phyloP scores from a whole-genome alignment of 768 basidiomycete genomes.

The Leccinum arenicola region DNA sequence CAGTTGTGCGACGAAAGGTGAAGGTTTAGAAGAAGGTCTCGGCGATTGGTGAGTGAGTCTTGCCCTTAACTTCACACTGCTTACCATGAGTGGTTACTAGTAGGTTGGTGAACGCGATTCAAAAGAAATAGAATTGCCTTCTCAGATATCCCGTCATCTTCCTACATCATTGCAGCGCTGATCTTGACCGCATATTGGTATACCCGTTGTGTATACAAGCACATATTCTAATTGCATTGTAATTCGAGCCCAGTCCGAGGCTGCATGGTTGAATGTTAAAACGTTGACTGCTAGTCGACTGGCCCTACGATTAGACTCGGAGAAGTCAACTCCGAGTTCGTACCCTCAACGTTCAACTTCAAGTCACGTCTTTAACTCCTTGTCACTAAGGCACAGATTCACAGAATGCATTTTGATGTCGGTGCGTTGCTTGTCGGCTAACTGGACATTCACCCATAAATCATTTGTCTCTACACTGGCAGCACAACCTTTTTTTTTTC shows the following conservation, averaged over 20 bases:
- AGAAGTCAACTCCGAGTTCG: background rate
- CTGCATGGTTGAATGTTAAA: background rate
- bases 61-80: background rate
- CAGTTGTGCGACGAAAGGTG: slow-evolving; percentile 92
- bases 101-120: slow-evolving; percentile 87
- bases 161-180: slow-evolving; percentile 20
- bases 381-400: background rate
- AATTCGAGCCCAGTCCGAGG: slow-evolving; percentile 13
- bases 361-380: background rate
- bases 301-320: background rate
- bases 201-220: slow-evolving; percentile 25
- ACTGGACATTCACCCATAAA: background rate
- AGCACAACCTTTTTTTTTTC: no score
- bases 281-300: background rate
- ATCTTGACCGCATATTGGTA: slow-evolving; percentile 25
- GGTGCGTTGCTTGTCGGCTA: background rate
- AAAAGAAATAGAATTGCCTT: slow-evolving; percentile 55
- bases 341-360: background rate
- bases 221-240: slow-evolving; percentile 22
- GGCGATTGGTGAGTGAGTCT: slow-evolving; percentile 71
- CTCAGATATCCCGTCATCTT: slow-evolving; percentile 16
- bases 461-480: no score
- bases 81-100: background rate
- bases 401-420: background rate
- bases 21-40: slow-evolving; percentile 93